Conservation (phyloP, 2,329 filamentous ascomycete species). For the Paraphaeosphaeria minitans region DNA sequence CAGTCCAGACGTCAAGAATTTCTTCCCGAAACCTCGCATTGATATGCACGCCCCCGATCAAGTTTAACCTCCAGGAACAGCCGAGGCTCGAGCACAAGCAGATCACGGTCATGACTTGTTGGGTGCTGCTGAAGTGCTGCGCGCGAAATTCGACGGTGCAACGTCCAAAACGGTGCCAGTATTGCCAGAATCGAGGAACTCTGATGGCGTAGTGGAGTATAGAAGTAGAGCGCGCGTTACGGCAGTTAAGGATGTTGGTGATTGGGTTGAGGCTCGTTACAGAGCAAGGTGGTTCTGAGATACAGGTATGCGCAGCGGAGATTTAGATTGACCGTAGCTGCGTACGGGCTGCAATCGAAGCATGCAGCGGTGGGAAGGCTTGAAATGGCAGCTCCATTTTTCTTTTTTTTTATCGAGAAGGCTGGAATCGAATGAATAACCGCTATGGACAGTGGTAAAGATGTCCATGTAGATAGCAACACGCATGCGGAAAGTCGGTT, state of each 20-base stretch:
- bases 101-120: constrained; percentile 7
- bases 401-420: too few relatives aligned
- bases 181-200: neutral
- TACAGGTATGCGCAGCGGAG: neutral
- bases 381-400: too few relatives aligned
- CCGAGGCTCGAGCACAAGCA: neutral
- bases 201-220: constrained; percentile 1
- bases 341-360: too few relatives aligned
- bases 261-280: too few relatives aligned
- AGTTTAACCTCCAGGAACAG: constrained; percentile 2
- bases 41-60: neutral
- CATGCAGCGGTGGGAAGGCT: too few relatives aligned
- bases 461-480: too few relatives aligned
- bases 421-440: too few relatives aligned
- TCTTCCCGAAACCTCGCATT: constrained; percentile 14
- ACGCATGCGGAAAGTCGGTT: too few relatives aligned
- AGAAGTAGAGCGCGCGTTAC: constrained; percentile 4
- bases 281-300: constrained; percentile 20
- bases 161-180: constrained; percentile 12
- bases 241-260: constrained; percentile 8
- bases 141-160: constrained; percentile 16
- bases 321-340: too few relatives aligned
- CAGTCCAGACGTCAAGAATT: constrained; percentile 4
- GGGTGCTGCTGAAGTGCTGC: constrained; percentile 10
- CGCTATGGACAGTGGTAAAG: too few relatives aligned